Base-by-base conservation (phyloP, 768 basidiomycete genomes). In the Rhizopogon salebrosus region DNA sequence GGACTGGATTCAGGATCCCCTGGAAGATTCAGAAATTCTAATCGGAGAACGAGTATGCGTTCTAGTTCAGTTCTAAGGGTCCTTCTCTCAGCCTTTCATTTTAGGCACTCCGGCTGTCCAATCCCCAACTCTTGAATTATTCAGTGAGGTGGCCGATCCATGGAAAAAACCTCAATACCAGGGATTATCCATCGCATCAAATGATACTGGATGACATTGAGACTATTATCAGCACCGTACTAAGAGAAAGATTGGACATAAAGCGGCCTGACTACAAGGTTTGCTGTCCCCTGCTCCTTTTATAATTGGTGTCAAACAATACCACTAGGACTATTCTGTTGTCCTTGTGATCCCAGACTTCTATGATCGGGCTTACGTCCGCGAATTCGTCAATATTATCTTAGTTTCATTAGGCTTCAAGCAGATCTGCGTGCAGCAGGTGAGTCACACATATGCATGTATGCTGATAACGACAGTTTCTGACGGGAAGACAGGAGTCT, bases 311-410 rank as follows among this genome's bases (percentile, higher is more conserved):
- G 9, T 46, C 31, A 16, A 34, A 16, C 7, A 46, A 34, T 23
- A 10, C 18, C 20, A 46, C 31, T 57, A 98, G 95, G 82, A 90
- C 53, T 89, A 87, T 68, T 94, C 92, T 2, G 85, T 87, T 11
- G 77, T 98, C 35, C 77, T 99, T 4, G 82, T 98, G 29, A 84
- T 98, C 22, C 95, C 97, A 6, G 97, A 99, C 66, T 84, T 92
- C 58, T 92, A 89, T 62, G 91, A 95, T 52, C 80, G 90, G 49
- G 66, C 77, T 10, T 98, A 95, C 63, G 83, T 98, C 51, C 82
- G 84, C 55, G 87, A 89, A 53, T 74, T 94, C 60, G 76, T 83
- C 6, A 80, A 87, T 54, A 66, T 95, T 9, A 70, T 98, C 9
- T 64, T 98, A 31, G 70, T 80, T 24, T 77, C 79, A 2, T 84